These are phyloP conservation scores for Aspergillus pseudoterreus DNA, from an alignment of 2,329 filamentous ascomycete genomes.

Conservation along the genomic window DNA sequence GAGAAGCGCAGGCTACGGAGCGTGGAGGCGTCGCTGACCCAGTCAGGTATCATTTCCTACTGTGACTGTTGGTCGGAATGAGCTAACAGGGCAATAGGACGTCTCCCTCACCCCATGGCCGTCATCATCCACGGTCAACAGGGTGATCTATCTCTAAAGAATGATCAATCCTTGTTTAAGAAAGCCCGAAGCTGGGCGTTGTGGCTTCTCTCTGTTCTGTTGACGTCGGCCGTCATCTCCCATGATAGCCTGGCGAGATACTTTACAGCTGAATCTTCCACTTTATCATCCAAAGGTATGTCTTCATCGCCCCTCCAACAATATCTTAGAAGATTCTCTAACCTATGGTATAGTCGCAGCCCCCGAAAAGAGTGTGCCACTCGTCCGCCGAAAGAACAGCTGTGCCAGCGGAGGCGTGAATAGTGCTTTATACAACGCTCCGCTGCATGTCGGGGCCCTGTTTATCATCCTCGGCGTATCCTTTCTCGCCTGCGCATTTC, in stretches of 20 bases:
- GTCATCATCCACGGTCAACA: conserved; percentile 2
- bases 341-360: neutral
- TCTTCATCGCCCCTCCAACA: neutral
- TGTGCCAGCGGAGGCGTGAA: conserved; percentile 24
- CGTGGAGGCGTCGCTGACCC: conserved; percentile 24
- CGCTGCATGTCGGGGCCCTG: conserved; percentile 62
- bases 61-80: neutral
- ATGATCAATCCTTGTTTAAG: conserved; percentile 7
- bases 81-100: conserved; percentile 16
- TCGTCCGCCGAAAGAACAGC: conserved; percentile 16
- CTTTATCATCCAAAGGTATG: neutral
- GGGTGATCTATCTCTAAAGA: neutral
- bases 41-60: conserved; percentile 21
- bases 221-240: conserved; percentile 21
- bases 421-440: conserved; percentile 54
- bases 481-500: conserved; percentile 61
- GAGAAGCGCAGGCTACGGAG: conserved; percentile 3
- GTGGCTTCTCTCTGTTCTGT: conserved; percentile 26
- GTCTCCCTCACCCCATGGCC: conserved; percentile 13
- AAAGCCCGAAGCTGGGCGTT: conserved; percentile 18
- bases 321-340: neutral
- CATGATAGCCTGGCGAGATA: conserved; percentile 10
- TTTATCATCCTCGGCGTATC: conserved; percentile 57
- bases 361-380: neutral
- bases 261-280: too few relatives aligned